These are phyloP conservation scores for Macrophomina pseudophaseolina DNA, from an alignment of 2,329 filamentous ascomycete genomes.

Conservation along the genomic window DNA sequence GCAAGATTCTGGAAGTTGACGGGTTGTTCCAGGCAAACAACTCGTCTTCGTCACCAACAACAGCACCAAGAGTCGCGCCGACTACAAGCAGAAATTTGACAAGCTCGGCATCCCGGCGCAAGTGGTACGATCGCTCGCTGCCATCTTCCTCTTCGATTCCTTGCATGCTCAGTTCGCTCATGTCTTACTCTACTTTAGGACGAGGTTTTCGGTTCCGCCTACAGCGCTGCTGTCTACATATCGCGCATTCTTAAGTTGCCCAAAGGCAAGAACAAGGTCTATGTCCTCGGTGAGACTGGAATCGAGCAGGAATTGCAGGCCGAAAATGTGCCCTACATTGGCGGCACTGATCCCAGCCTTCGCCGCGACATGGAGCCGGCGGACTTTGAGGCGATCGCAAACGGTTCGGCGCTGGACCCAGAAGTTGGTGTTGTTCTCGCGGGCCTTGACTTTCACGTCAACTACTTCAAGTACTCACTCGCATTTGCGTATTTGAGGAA, in stretches of 20 bases:
- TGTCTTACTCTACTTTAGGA: conserved; percentile 56
- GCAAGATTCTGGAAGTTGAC: background rate
- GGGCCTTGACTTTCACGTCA: conserved; percentile 92
- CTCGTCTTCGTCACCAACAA: conserved; percentile 98
- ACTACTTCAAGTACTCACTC: conserved; percentile 87
- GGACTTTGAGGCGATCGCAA: conserved; percentile 79
- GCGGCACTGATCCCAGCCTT: conserved; percentile 81
- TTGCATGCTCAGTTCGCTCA: background rate
- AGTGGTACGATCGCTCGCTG: conserved; percentile 52
- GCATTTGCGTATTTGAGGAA: conserved; percentile 84
- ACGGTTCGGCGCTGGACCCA: conserved; percentile 76
- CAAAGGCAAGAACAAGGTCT: conserved; percentile 86
- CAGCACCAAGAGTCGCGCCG: conserved; percentile 90
- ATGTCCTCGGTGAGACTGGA: conserved; percentile 86
- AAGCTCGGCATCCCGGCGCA: conserved; percentile 77
- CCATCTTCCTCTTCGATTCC: conserved; percentile 6
- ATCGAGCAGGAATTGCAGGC: conserved; percentile 86
- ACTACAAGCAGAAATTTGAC: conserved; percentile 92
- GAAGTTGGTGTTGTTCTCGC: conserved; percentile 89
- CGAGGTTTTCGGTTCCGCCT: conserved; percentile 95
- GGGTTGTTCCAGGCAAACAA: conserved; percentile 71
- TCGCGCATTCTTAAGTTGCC: conserved; percentile 85
- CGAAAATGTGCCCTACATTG: conserved; percentile 79
- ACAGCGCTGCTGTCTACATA: conserved; percentile 95
- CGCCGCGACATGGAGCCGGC: conserved; percentile 78